phyloP scores from a whole-genome alignment of 805 yeast genomes.

The Nakazawaea anatomiae region DNA sequence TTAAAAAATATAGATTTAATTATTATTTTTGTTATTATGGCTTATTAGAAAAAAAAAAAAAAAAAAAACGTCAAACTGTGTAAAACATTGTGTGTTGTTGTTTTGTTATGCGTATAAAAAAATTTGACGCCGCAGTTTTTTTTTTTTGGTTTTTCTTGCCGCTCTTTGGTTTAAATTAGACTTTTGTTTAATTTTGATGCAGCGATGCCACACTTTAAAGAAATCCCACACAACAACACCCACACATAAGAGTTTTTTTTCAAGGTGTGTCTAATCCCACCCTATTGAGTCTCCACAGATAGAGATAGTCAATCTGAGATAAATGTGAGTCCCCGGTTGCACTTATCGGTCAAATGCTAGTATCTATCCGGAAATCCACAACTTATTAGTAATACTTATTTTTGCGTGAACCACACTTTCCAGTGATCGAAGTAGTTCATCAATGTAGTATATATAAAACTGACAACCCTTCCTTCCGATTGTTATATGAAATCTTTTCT shows the following conservation, averaged over 20 bases:
- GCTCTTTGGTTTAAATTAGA: too few species aligned
- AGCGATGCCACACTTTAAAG: neutral
- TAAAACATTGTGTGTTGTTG: neutral
- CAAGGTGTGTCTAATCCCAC: too few species aligned
- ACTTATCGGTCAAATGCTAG: neutral
- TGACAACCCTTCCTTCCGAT: neutral
- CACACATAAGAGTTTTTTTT: too few species aligned
- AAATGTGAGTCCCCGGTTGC: neutral
- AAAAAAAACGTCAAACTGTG: neutral
- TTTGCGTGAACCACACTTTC: neutral
- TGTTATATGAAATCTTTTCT: too few species aligned
- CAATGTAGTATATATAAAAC: neutral
- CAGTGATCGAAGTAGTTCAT: neutral
- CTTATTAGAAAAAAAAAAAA: too few species aligned
- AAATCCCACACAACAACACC: neutral
- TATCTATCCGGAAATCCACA: neutral
- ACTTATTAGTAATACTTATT: neutral
- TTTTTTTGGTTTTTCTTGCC: too few species aligned
- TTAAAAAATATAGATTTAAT: too few species aligned
- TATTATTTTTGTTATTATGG: too few species aligned
- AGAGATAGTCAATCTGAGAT: too few species aligned
- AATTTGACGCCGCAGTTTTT: neutral
- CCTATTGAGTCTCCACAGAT: too few species aligned
- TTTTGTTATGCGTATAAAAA: neutral
- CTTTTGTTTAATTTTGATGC: too few species aligned